Conservation (phyloP, 2,329 filamentous ascomycete species). For the Metarhizium humberi region DNA sequence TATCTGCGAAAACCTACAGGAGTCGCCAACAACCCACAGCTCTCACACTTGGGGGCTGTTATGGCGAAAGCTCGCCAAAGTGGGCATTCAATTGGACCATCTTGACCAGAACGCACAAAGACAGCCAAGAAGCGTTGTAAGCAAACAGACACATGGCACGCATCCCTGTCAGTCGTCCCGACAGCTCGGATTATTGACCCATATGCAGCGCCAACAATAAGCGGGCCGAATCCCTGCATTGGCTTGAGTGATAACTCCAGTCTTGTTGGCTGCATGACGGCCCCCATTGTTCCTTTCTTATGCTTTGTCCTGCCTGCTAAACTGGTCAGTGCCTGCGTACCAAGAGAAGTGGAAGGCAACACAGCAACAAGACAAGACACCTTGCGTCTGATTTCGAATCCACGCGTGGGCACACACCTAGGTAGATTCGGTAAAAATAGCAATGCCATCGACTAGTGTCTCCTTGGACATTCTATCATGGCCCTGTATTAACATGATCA, state of each 20-base stretch:
- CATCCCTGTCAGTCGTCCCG: constrained; percentile 3
- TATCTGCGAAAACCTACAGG: background rate
- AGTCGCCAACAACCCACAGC: background rate
- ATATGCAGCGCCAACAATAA: constrained; percentile 3
- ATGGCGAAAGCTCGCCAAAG: background rate
- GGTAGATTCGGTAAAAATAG: background rate
- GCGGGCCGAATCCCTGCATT: constrained; percentile 6
- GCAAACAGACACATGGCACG: background rate
- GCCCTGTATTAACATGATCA: background rate
- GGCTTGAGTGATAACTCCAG: background rate
- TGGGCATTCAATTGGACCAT: background rate
- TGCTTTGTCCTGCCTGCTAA: background rate
- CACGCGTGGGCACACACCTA: background rate
- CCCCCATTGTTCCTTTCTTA: background rate
- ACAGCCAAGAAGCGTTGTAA: background rate
- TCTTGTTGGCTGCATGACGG: background rate
- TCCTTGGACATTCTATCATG: no score
- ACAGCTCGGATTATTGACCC: constrained; percentile 6
- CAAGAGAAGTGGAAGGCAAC: background rate
- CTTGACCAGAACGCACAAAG: background rate
- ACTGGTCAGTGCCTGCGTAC: background rate
- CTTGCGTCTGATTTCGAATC: no score
- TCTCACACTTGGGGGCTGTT: background rate
- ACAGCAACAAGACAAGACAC: background rate
- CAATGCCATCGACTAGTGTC: background rate